phyloP scores from a whole-genome alignment of 2,329 filamentous ascomycete species.

The Fusarium anguioides region DNA sequence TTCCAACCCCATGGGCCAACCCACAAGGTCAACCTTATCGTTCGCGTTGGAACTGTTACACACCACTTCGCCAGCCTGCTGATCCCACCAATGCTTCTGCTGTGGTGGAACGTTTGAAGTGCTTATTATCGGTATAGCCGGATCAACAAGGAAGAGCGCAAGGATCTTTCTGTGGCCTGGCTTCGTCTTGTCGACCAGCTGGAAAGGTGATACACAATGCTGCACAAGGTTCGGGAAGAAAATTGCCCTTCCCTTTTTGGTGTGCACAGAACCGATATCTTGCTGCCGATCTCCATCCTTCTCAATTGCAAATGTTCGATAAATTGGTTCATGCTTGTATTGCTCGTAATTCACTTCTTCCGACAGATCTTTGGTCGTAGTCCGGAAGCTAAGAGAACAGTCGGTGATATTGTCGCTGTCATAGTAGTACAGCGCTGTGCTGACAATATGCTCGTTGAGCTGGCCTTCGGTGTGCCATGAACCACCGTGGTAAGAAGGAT shows the following conservation, averaged over 20 bases:
- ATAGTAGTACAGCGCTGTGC: conserved; percentile 72
- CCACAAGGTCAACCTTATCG: too few relatives aligned
- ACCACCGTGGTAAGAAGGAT: conserved; percentile 64
- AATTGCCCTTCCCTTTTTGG: conserved; percentile 59
- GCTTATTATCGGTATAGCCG: conserved; percentile 56
- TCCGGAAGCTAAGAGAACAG: conserved; percentile 62
- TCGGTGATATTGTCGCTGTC: conserved; percentile 69
- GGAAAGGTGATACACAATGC: conserved; percentile 63
- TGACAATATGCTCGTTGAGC: conserved; percentile 71
- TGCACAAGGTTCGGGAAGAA: conserved; percentile 66
- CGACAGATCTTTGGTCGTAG: conserved; percentile 49
- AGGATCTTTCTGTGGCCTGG: conserved; percentile 69
- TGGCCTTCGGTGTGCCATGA: conserved; percentile 67
- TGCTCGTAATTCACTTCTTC: conserved; percentile 47
- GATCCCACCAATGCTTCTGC: conserved; percentile 54
- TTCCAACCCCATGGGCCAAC: too few relatives aligned
- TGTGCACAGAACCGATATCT: conserved; percentile 59
- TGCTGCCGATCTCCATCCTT: too few relatives aligned
- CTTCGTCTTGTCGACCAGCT: conserved; percentile 61
- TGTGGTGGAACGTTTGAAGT: conserved; percentile 59
- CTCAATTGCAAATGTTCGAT: conserved; percentile 51
- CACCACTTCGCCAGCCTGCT: too few relatives aligned
- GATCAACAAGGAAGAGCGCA: conserved; percentile 70
- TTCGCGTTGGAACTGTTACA: too few relatives aligned
- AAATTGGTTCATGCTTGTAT: conserved; percentile 48